These are phyloP conservation scores for Bryoglossum gracile DNA, from an alignment of 495 filamentous ascomycete species.

Conservation along the genomic window DNA sequence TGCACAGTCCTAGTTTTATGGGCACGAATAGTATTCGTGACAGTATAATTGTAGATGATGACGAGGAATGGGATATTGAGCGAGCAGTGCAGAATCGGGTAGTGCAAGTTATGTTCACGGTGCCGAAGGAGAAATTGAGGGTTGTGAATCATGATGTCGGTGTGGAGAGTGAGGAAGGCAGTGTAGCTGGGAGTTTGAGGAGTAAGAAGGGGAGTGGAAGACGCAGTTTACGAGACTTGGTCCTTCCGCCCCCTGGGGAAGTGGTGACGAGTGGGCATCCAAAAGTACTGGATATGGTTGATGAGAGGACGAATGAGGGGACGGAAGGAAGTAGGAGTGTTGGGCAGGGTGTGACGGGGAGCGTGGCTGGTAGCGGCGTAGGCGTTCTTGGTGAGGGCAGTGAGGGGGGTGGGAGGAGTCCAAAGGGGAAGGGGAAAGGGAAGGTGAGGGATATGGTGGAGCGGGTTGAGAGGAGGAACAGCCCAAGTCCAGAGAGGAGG, in stretches of 20 bases:
- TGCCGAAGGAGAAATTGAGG: constrained; percentile 73
- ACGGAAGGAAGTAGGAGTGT: too few relatives aligned
- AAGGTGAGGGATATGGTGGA: constrained; percentile 20
- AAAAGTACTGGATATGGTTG: too few relatives aligned
- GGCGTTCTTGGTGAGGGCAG: background rate
- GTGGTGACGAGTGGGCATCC: background rate
- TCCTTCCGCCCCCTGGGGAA: background rate
- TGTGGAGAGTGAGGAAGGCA: constrained; percentile 17
- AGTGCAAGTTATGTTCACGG: constrained; percentile 92
- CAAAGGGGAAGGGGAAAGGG: constrained; percentile 4
- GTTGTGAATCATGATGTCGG: constrained; percentile 61
- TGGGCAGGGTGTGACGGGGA: too few relatives aligned
- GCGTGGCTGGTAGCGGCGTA: too few relatives aligned
- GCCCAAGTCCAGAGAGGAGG: constrained; percentile 2
- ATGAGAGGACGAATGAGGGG: too few relatives aligned
- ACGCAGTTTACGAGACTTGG: constrained; percentile 2
- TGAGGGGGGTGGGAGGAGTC: constrained; percentile 1
- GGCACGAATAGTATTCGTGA: constrained; percentile 4
- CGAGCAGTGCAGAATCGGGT: constrained; percentile 67
- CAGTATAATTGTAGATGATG: too few relatives aligned
- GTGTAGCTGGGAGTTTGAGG: constrained; percentile 15
- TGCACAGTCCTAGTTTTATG: background rate
- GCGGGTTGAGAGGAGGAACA: constrained; percentile 16
- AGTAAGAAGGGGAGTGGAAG: constrained; percentile 17
- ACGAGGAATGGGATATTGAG: constrained; percentile 88